A percentile compares a stretch with the other conserved stretches of the same genome.
phyloP scores from a whole-genome alignment of 2,329 filamentous ascomycete genomes.

The Zymoseptoria crescenta region DNA sequence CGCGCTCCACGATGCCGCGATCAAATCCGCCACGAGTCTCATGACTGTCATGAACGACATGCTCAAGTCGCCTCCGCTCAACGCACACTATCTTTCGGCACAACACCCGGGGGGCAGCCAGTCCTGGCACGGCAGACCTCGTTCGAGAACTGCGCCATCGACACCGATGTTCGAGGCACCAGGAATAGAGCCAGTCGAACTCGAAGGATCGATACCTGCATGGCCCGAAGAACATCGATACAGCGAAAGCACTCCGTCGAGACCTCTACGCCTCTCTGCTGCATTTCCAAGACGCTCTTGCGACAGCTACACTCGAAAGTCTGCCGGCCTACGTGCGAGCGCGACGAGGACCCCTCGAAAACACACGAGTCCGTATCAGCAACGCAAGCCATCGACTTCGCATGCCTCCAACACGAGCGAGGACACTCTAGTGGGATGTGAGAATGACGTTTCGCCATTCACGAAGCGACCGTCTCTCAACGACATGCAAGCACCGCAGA shows the following conservation, averaged over 20 bases:
- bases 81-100: conserved; percentile 22
- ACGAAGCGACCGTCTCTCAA: conserved; percentile 3
- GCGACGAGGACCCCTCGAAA: not conserved
- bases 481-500: not conserved
- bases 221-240: not conserved
- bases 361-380: not conserved
- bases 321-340: not conserved
- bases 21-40: conserved; percentile 29
- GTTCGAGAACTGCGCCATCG: conserved; percentile 34
- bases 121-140: conserved; percentile 31
- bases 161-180: conserved; percentile 28
- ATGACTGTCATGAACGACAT: conserved; percentile 37
- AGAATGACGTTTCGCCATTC: not conserved
- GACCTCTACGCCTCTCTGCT: not conserved
- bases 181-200: conserved; percentile 18
- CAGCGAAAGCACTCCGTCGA: not conserved
- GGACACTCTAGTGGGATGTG: conserved; percentile 1
- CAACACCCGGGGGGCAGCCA: conserved; percentile 28
- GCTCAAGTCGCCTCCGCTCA: conserved; percentile 34
- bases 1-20: conserved; percentile 26
- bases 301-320: conserved; percentile 5
- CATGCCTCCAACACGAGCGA: conserved; percentile 1
- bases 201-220: conserved; percentile 21
- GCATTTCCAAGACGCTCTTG: not conserved
- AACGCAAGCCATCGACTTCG: not conserved